Percentiles rank a stretch among this genome's conserved stretches.
Conservation (phyloP, 352 stramenopile genomes). For the Phytophthora cryptogea region DNA sequence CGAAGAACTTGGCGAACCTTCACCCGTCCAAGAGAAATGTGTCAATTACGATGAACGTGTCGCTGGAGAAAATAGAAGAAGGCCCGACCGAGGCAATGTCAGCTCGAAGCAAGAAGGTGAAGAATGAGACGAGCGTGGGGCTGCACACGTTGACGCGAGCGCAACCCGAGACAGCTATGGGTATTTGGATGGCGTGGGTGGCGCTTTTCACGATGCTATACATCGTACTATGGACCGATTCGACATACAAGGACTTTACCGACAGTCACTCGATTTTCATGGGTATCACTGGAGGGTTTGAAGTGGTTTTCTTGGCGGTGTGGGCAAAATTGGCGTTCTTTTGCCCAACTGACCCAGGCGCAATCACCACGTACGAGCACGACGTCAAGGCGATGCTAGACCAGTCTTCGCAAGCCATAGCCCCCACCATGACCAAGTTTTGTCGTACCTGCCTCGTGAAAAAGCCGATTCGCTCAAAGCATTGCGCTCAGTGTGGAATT, state of each 20-base stretch:
- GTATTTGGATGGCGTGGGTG: constrained; percentile 81
- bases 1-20: constrained; percentile 34
- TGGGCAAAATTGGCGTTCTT: constrained; percentile 63
- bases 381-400: constrained; percentile 62
- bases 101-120: constrained; percentile 33
- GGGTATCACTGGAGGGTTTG: constrained; percentile 39
- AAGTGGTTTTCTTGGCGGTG: constrained; percentile 52
- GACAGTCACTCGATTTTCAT: constrained; percentile 42
- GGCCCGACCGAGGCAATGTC: constrained; percentile 12
- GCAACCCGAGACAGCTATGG: constrained; percentile 72
- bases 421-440: constrained; percentile 50
- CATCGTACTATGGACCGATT: constrained; percentile 63
- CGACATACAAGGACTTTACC: constrained; percentile 43
- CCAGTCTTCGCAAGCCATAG: constrained; percentile 45
- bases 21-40: constrained; percentile 60
- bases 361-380: constrained; percentile 51
- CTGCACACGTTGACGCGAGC: constrained; percentile 39
- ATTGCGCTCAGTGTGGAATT: constrained; percentile 76
- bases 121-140: constrained; percentile 26
- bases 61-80: constrained; percentile 32
- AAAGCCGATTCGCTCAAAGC: constrained; percentile 81
- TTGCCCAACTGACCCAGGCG: constrained; percentile 60
- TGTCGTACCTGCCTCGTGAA: constrained; percentile 74
- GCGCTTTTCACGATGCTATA: constrained; percentile 72
- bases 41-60: constrained; percentile 33